Base-by-base conservation (phyloP, 2,329 filamentous ascomycete genomes). In the Ilyonectria mors-panacis region DNA sequence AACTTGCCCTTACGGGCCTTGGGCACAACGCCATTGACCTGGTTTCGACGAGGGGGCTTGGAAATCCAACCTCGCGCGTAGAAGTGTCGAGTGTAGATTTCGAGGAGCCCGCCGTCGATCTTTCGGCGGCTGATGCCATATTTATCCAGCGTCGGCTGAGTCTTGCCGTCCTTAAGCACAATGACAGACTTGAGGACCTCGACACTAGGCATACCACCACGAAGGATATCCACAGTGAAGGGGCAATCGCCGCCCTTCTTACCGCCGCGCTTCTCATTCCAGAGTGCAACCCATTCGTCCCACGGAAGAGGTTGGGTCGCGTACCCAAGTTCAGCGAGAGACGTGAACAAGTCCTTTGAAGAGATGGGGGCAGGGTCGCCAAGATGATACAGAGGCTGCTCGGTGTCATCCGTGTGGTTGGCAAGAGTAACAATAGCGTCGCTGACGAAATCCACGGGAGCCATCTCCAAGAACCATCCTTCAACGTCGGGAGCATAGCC, bases 391-490 rank as follows among this genome's bases (percentile, higher is more conserved):
- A 94, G 81, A 0, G 85, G 85, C 74, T 93, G 91, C 10, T 89
- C 85, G 1, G 85, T 84, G 39, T 90, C 85, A 44, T 89, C 84
- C 0, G 82, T 86, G 65, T 93, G 86, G 71, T 91, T 89, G 45
- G 91, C 87, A 21, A 95, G 86, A 19, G 92, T 89, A 26, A 93
- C 83, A 70, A 95, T 93, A 4, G 92, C 89, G 69, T 89, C 90
- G 80, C 90, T 93, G 65, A 94, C 92, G 74, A 93, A 94, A 79
- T 95, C 93, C 15, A 94, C 93, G 0, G 93, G 93, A 0, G 93
- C 94, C 93, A 95, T 95, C 81, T 95, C 93, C 1, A 92, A 88
- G 56, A 91, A 88, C 93, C 93, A 95, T 47, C 90, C 90, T 56
- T 91, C 86, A 4, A 94, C 89, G 59, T 93, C 86, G 0, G 93